Conservation (phyloP, 129 eudicot genomes). For the Artemisia annua region DNA sequence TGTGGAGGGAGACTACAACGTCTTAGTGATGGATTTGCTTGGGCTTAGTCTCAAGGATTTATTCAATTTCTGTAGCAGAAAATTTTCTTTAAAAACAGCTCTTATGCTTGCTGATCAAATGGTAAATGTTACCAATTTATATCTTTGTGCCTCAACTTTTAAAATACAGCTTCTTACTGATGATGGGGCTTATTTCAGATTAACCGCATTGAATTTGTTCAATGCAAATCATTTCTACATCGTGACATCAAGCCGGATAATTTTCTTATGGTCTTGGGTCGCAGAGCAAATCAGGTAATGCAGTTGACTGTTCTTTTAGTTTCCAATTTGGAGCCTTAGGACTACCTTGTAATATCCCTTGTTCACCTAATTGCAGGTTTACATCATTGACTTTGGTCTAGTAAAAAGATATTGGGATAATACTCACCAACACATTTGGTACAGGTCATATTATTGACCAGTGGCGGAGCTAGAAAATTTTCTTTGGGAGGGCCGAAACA, state of each 20-base stretch:
- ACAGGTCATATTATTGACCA: no score
- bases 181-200: constrained; percentile 44
- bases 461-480: no score
- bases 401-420: constrained; percentile 78
- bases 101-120: constrained; percentile 97
- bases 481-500: no score
- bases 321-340: constrained; percentile 4
- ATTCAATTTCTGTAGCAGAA: constrained; percentile 37
- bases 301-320: background rate
- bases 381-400: constrained; percentile 80
- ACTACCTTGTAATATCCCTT: constrained; percentile 1
- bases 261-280: constrained; percentile 83
- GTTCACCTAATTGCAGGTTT: constrained; percentile 47
- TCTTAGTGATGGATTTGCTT: constrained; percentile 76
- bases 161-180: no score
- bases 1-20: no score
- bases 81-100: constrained; percentile 59
- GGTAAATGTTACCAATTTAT: constrained; percentile 33
- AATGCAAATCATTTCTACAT: constrained; percentile 77
- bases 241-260: constrained; percentile 90
- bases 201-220: constrained; percentile 79
- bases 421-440: constrained; percentile 86
- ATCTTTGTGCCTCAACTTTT: background rate
- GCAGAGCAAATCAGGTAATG: constrained; percentile 83
- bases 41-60: constrained; percentile 93